phyloP scores from a whole-genome alignment of 495 filamentous ascomycete genomes.

The Penicillium desertorum region DNA sequence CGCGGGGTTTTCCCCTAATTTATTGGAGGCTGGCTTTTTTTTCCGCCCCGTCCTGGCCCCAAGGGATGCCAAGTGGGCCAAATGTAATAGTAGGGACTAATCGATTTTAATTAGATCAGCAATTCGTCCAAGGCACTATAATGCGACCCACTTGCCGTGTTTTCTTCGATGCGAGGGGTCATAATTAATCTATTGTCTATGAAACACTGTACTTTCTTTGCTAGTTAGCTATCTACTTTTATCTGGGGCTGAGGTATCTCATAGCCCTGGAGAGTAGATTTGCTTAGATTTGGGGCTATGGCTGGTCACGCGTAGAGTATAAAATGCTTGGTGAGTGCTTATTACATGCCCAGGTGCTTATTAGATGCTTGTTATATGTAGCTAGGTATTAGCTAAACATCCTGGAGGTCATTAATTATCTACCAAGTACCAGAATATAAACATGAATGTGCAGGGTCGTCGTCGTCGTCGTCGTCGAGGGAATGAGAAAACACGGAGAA shows the following conservation, averaged over 20 bases:
- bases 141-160: constrained; percentile 9
- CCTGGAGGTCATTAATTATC: no score
- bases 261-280: no score
- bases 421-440: no score
- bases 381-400: no score
- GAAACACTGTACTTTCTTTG: background rate
- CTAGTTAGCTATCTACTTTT: no score
- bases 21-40: constrained; percentile 3
- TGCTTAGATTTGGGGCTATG: background rate
- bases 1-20: constrained; percentile 12
- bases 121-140: background rate
- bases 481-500: no score
- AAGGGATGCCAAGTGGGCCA: constrained; percentile 12
- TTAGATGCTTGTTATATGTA: background rate
- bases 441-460: background rate
- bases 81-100: background rate
- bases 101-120: background rate
- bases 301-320: background rate
- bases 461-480: no score
- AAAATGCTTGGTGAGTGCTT: no score
- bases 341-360: background rate
- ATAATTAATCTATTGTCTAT: background rate
- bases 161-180: background rate
- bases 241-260: no score
- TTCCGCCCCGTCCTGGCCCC: constrained; percentile 10